Conservation (phyloP, 345 rosid genomes). For the Crucihimalaya himalaica region DNA sequence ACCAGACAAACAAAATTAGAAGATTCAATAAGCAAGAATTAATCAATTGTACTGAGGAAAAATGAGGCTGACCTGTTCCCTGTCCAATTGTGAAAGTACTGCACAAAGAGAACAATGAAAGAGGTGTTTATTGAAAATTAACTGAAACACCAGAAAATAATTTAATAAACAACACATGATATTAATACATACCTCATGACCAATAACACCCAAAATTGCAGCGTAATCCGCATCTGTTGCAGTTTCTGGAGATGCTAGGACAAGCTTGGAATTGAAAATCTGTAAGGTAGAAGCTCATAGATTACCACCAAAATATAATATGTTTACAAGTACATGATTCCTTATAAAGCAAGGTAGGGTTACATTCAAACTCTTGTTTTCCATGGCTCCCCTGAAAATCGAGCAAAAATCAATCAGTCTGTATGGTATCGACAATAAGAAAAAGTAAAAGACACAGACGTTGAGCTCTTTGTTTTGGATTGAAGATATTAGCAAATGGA, state of each 20-base stretch:
- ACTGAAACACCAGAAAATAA: not conserved
- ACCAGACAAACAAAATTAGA: not conserved
- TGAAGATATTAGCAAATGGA: not conserved
- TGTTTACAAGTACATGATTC: not conserved
- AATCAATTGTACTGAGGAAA: slow-evolving; percentile 9
- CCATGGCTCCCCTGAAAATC: slow-evolving; percentile 97
- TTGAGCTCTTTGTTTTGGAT: not conserved
- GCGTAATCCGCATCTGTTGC: slow-evolving; percentile 96
- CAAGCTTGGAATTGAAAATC: slow-evolving; percentile 98
- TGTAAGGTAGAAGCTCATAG: slow-evolving; percentile 42
- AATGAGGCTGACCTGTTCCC: slow-evolving; percentile 80
- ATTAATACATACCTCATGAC: slow-evolving; percentile 78
- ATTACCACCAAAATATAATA: slow-evolving; percentile 21
- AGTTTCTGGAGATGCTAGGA: slow-evolving; percentile 97
- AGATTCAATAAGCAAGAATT: slow-evolving; percentile 2
- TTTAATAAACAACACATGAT: not conserved
- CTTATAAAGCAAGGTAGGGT: slow-evolving; percentile 11
- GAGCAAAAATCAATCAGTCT: slow-evolving; percentile 25
- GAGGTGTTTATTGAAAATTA: slow-evolving; percentile 28
- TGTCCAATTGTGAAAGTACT: slow-evolving; percentile 99
- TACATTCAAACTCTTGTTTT: slow-evolving; percentile 98
- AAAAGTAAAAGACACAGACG: slow-evolving; percentile 4
- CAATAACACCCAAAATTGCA: slow-evolving; percentile 96
- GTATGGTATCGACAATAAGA: not conserved
- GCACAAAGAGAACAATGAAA: slow-evolving; percentile 44